Percentiles rank a stretch among this genome's conserved stretches.
Evolutionary conservation across 768 basidiomycete species (phyloP).

Genomic region (Macrocybe gigantea): DNA sequence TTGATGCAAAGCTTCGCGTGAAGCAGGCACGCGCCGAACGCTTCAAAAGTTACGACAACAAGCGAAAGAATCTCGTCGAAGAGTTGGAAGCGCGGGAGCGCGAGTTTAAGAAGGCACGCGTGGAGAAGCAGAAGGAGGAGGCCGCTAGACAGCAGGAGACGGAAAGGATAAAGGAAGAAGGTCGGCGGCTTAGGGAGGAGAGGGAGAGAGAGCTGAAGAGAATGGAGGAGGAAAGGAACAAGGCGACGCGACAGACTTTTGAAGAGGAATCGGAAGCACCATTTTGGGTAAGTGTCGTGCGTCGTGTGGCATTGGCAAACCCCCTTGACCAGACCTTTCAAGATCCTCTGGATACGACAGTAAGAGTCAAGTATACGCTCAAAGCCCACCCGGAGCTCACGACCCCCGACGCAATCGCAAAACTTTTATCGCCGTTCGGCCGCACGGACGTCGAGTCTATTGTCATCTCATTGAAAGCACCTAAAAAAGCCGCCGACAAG

Average conservation of each 20-base stretch:
- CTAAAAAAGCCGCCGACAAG: slow-evolving; percentile 49
- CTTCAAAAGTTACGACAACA: slow-evolving; percentile 64
- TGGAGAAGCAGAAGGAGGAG: slow-evolving; percentile 59
- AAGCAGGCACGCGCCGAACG: slow-evolving; percentile 65
- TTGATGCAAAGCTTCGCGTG: slow-evolving; percentile 74
- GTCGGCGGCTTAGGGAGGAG: slow-evolving; percentile 61
- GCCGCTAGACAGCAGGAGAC: slow-evolving; percentile 50
- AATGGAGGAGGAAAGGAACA: slow-evolving; percentile 36
- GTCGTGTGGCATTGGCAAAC: neutral
- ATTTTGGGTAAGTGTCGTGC: slow-evolving; percentile 34
- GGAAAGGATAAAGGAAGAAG: slow-evolving; percentile 72
- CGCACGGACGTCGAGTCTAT: slow-evolving; percentile 56
- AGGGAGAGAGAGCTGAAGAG: slow-evolving; percentile 46
- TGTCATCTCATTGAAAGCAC: slow-evolving; percentile 60
- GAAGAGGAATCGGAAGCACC: slow-evolving; percentile 49
- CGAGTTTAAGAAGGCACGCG: slow-evolving; percentile 65
- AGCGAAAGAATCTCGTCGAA: slow-evolving; percentile 68
- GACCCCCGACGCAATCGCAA: slow-evolving; percentile 39
- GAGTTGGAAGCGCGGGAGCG: slow-evolving; percentile 78
- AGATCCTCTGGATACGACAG: slow-evolving; percentile 70
- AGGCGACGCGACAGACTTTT: slow-evolving; percentile 22
- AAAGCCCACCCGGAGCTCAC: slow-evolving; percentile 54
- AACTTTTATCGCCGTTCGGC: slow-evolving; percentile 57
- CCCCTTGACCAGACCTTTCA: slow-evolving; percentile 3
- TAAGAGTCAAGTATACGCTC: slow-evolving; percentile 65